These are phyloP conservation scores for Kingdonia uniflora DNA, from an alignment of 164 flowering plant species.

Conservation along the genomic window DNA sequence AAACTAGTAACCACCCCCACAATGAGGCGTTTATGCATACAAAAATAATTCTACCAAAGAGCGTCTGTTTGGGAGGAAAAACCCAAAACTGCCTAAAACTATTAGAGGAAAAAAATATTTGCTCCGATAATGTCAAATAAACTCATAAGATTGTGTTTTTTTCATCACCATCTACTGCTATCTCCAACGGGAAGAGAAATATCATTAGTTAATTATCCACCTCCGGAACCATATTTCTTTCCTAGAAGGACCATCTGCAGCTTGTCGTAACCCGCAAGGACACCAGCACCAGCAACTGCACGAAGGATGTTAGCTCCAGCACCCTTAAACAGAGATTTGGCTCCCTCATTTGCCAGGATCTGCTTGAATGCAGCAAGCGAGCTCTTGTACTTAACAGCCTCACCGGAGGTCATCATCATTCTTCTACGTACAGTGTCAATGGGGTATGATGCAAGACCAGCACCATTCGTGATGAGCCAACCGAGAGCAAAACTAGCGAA, in stretches of 20 bases:
- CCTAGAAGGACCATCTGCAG: constrained; percentile 52
- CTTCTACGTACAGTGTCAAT: constrained; percentile 64
- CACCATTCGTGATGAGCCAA: constrained; percentile 60
- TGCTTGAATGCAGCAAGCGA: constrained; percentile 47
- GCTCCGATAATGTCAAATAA: too few species aligned
- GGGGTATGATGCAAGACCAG: constrained; percentile 62
- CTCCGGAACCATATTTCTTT: constrained; percentile 64
- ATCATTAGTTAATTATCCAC: too few species aligned
- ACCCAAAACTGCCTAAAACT: too few species aligned
- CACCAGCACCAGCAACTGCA: constrained; percentile 73
- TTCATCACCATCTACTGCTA: not conserved
- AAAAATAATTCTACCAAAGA: too few species aligned
- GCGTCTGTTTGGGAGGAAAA: too few species aligned
- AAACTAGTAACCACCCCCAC: too few species aligned
- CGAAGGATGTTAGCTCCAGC: constrained; percentile 70
- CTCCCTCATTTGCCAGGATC: constrained; percentile 53
- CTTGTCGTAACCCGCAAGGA: constrained; percentile 65
- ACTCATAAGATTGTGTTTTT: too few species aligned
- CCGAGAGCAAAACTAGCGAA: constrained; percentile 65
- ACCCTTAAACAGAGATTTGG: constrained; percentile 59
- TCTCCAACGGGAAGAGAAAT: too few species aligned
- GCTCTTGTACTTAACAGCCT: constrained; percentile 66
- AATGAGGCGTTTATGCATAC: too few species aligned
- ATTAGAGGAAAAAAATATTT: too few species aligned
- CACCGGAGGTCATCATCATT: constrained; percentile 75